Percentiles rank a stretch among this genome's conserved stretches.
These are phyloP conservation scores for Chlorella sp. DNA, from an alignment of 139 green algal species.

Conservation along the genomic window DNA sequence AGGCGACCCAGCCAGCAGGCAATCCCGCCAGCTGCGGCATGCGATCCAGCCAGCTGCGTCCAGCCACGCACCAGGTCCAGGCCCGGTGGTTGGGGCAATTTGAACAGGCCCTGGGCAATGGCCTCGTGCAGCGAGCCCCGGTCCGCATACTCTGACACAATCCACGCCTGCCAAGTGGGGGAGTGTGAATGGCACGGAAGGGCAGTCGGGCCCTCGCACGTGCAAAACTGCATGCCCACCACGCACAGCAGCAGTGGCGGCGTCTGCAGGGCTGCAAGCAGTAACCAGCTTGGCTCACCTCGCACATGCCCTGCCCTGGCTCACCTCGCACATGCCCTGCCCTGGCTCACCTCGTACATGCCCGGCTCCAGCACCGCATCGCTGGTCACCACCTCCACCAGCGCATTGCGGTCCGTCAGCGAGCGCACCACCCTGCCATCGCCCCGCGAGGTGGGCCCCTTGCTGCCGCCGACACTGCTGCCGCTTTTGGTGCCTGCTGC, in stretches of 20 bases:
- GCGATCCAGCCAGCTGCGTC: too few relatives aligned
- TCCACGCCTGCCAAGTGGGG: constrained; percentile 29
- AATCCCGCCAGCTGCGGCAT: too few relatives aligned
- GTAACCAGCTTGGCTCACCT: background rate
- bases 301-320: background rate
- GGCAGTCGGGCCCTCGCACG: too few relatives aligned
- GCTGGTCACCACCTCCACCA: background rate
- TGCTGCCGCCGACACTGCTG: background rate
- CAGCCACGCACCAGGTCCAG: constrained; percentile 7
- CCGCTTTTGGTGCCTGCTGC: background rate
- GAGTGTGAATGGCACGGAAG: background rate
- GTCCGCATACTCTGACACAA: constrained; percentile 37
- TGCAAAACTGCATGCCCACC: too few relatives aligned
- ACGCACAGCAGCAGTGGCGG: too few relatives aligned
- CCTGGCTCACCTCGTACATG: constrained; percentile 14
- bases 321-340: background rate
- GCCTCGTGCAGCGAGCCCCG: constrained; percentile 20
- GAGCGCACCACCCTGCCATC: background rate
- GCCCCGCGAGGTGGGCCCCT: too few relatives aligned
- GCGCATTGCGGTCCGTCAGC: background rate
- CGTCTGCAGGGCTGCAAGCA: too few relatives aligned
- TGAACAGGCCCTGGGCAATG: background rate
- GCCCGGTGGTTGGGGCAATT: background rate
- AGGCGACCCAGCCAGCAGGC: too few relatives aligned
- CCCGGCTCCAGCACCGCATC: background rate